Conservation (phyloP, 2,329 filamentous ascomycete species). For the Hypoxylon sp. region DNA sequence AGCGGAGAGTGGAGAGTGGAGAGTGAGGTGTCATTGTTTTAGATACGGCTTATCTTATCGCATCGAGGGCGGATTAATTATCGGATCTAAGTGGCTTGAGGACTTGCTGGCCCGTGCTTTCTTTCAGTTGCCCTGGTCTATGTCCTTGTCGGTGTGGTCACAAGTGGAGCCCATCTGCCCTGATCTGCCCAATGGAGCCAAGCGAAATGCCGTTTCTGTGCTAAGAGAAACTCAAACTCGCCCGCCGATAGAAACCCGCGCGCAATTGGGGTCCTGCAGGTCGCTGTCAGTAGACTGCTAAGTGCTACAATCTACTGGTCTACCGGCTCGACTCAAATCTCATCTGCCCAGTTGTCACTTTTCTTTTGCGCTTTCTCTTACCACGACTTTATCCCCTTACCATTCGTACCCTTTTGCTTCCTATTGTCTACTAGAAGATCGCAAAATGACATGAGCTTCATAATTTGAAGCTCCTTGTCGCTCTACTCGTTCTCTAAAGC, state of each 20-base stretch:
- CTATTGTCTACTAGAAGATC: slow-evolving; percentile 39
- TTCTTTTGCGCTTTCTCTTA: slow-evolving; percentile 48
- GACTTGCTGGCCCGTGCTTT: background rate
- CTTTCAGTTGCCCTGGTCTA: background rate
- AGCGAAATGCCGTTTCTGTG: slow-evolving; percentile 29
- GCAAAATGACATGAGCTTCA: slow-evolving; percentile 50
- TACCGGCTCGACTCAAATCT: slow-evolving; percentile 31
- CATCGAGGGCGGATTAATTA: slow-evolving; percentile 36
- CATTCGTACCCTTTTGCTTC: slow-evolving; percentile 36
- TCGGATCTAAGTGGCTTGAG: slow-evolving; percentile 34
- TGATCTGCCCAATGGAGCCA: slow-evolving; percentile 25
- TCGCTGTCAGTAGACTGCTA: slow-evolving; percentile 16
- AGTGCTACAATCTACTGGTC: slow-evolving; percentile 23
- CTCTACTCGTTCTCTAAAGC: slow-evolving; percentile 34
- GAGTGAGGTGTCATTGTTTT: slow-evolving; percentile 27
- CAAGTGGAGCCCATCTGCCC: slow-evolving; percentile 7
- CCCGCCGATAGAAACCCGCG: slow-evolving; percentile 39
- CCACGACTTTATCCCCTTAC: slow-evolving; percentile 35
- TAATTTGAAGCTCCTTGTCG: slow-evolving; percentile 43
- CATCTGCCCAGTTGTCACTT: slow-evolving; percentile 30
- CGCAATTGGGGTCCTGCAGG: slow-evolving; percentile 33
- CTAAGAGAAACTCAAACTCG: slow-evolving; percentile 11
- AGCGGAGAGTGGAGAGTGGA: too few species aligned
- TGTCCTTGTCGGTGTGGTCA: background rate
- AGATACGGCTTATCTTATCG: slow-evolving; percentile 40